Percentiles rank a stretch among this genome's conserved stretches.
Evolutionary conservation across 1,284 basidiomycete genomes (phyloP).

Genomic region (Schizophyllum commune): DNA sequence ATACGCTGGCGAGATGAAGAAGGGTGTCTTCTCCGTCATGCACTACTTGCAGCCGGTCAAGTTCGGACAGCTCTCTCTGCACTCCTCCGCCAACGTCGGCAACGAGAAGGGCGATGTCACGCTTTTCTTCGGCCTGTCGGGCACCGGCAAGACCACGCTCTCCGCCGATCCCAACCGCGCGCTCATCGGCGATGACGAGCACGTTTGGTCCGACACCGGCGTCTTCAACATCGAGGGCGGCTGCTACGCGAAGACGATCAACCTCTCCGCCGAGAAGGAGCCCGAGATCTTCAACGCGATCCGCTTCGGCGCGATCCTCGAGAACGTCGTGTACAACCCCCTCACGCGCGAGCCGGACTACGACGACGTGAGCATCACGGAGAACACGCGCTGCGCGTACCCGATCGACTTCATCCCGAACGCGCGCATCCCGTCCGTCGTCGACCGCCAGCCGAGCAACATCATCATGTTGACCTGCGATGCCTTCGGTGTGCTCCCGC

Average conservation of each 20-base stretch:
- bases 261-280: conserved; percentile 94
- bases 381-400: conserved; percentile 99
- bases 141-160: conserved; percentile 97
- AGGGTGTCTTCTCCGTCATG: conserved; percentile 99
- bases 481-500: conserved; percentile 96
- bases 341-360: conserved; percentile 84
- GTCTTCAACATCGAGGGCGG: conserved; percentile 99
- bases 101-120: conserved; percentile 88
- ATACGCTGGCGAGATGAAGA: conserved; percentile 99
- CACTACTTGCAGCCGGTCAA: conserved; percentile 99
- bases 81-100: conserved; percentile 98
- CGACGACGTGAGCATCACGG: conserved; percentile 94
- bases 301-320: conserved; percentile 92
- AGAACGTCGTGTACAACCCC: conserved; percentile 99
- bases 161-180: conserved; percentile 89
- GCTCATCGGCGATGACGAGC: conserved; percentile 95
- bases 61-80: conserved; percentile 95
- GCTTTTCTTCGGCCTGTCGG: conserved; percentile 98
- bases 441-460: conserved; percentile 83
- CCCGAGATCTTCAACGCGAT: conserved; percentile 98
- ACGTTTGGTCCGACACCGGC: conserved; percentile 96
- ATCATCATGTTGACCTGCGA: conserved; percentile 99
- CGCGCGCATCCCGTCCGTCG: conserved; percentile 87
- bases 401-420: conserved; percentile 97
- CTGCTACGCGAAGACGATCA: conserved; percentile 98